phyloP scores from a whole-genome alignment of 116 monocot species.

The Dioscorea cayenensis region DNA sequence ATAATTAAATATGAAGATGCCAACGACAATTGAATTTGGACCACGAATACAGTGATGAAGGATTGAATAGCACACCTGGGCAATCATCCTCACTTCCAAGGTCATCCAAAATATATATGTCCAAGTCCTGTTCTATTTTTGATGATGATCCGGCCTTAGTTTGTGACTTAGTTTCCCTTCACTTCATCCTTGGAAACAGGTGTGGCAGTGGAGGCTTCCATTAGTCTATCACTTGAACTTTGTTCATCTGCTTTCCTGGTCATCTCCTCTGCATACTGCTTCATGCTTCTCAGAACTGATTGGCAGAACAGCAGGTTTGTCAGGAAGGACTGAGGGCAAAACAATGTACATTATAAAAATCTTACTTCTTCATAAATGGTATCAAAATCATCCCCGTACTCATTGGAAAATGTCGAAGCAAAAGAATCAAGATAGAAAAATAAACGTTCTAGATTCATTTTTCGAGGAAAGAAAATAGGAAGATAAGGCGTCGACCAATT shows the following conservation, averaged over 20 bases:
- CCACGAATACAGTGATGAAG: background rate
- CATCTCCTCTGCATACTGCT: constrained; percentile 61
- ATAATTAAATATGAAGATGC: too few relatives aligned
- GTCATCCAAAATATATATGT: constrained; percentile 90
- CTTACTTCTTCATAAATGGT: background rate
- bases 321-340: background rate
- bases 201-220: constrained; percentile 17
- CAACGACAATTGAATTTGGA: background rate
- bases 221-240: constrained; percentile 27
- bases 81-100: constrained; percentile 78
- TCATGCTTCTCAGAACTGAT: constrained; percentile 65
- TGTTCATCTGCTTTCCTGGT: constrained; percentile 31
- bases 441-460: background rate
- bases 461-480: background rate
- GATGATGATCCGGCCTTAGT: constrained; percentile 39
- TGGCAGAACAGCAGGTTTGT: background rate
- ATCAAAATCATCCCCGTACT: background rate
- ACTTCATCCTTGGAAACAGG: constrained; percentile 7
- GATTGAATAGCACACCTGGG: constrained; percentile 35
- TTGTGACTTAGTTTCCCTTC: constrained; percentile 42
- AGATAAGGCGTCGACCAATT: background rate
- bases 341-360: background rate
- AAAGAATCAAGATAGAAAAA: background rate
- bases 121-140: constrained; percentile 71
- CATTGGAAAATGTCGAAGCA: background rate